These are phyloP conservation scores for Yamadazyma dushanensis DNA, from an alignment of 1,139 yeast genomes.

Conservation along the genomic window DNA sequence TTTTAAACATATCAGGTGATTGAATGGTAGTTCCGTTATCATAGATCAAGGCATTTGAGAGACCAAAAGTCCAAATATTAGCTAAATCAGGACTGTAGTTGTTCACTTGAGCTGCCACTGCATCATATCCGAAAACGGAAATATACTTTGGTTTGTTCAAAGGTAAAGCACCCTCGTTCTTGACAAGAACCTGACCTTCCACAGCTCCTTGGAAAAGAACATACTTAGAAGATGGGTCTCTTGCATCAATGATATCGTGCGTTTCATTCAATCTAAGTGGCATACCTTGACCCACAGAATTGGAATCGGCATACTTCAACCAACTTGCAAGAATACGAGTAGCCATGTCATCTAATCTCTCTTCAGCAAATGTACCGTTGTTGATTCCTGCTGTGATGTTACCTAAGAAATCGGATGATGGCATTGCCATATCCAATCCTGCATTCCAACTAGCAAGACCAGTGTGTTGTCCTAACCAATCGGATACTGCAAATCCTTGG, in stretches of 20 bases:
- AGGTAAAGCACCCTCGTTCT: constrained; percentile 40
- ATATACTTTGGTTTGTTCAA: constrained; percentile 11
- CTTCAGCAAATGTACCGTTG: constrained; percentile 57
- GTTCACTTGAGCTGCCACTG: constrained; percentile 6
- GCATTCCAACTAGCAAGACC: constrained; percentile 58
- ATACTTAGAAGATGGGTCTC: constrained; percentile 24
- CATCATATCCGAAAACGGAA: constrained; percentile 13
- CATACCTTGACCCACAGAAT: constrained; percentile 49
- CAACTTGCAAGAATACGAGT: constrained; percentile 59
- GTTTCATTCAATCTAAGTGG: constrained; percentile 39
- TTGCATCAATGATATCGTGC: constrained; percentile 24
- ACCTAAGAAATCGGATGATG: constrained; percentile 54
- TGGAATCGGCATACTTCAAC: constrained; percentile 54
- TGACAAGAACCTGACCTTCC: constrained; percentile 37
- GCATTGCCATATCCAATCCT: constrained; percentile 68
- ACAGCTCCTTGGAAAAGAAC: constrained; percentile 23
- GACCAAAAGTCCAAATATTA: not conserved
- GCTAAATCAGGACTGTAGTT: constrained; percentile 4
- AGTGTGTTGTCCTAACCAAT: constrained; percentile 62
- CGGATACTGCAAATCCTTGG: constrained; percentile 65
- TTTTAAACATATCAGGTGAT: not conserved
- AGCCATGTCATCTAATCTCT: constrained; percentile 69
- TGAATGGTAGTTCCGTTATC: constrained; percentile 3
- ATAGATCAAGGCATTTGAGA: not conserved
- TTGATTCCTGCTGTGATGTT: constrained; percentile 53